A percentile compares a stretch with the other conserved stretches of the same genome.
Conservation (phyloP, 2,329 filamentous ascomycete species). For the Claviceps cyperi region DNA sequence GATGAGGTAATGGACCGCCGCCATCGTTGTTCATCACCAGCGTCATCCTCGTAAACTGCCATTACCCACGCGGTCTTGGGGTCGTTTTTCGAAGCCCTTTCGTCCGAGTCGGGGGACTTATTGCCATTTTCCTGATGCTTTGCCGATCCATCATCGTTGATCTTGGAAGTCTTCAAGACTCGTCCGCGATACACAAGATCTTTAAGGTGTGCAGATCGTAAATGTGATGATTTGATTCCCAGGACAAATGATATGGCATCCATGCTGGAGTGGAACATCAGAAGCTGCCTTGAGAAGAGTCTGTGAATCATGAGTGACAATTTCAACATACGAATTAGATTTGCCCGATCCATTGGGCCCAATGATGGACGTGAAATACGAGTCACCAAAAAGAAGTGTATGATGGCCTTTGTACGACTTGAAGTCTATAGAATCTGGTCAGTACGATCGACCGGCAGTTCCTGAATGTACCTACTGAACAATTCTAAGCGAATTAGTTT, state of each 20-base stretch:
- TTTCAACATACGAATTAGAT: constrained; percentile 69
- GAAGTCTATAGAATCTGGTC: constrained; percentile 53
- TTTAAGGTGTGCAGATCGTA: constrained; percentile 84
- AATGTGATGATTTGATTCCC: constrained; percentile 95
- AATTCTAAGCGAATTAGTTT: constrained; percentile 92
- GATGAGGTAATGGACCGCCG: constrained; percentile 83
- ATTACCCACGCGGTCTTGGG: constrained; percentile 97
- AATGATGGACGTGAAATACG: constrained; percentile 98
- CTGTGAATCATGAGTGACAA: background rate
- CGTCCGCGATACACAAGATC: constrained; percentile 94
- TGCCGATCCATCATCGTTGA: constrained; percentile 80
- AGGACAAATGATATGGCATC: constrained; percentile 98
- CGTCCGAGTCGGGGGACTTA: constrained; percentile 45
- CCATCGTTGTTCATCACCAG: constrained; percentile 88
- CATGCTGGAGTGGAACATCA: constrained; percentile 48
- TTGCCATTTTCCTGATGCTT: constrained; percentile 46
- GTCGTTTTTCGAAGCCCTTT: constrained; percentile 57
- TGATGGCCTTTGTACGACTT: constrained; percentile 99
- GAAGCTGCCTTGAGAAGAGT: background rate
- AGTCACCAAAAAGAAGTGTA: constrained; percentile 85
- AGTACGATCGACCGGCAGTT: constrained; percentile 3
- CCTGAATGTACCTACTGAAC: constrained; percentile 50
- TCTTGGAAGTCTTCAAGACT: constrained; percentile 80
- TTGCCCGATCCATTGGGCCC: constrained; percentile 99
- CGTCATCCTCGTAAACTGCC: constrained; percentile 97